Evolutionary conservation across 2,329 filamentous ascomycete species (phyloP).

Genomic region (Monilinia polystroma): DNA sequence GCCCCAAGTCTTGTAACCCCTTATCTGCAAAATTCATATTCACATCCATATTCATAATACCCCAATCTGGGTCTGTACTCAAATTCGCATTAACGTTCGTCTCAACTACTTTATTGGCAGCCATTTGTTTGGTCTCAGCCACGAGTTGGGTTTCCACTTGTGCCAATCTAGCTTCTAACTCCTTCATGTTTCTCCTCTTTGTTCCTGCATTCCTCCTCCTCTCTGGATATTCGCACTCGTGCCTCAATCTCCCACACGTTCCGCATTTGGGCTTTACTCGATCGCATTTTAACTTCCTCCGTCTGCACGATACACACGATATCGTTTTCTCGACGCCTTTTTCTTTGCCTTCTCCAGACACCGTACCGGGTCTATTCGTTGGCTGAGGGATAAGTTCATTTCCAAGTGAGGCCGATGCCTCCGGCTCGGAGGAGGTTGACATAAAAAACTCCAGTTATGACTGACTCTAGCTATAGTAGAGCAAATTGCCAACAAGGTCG

Average conservation of each 20-base stretch:
- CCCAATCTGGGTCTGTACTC: conserved; percentile 28
- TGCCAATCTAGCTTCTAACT: conserved; percentile 83
- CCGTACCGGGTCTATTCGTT: neutral
- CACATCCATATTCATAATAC: conserved; percentile 33
- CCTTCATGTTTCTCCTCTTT: conserved; percentile 86
- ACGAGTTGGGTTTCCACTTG: conserved; percentile 73
- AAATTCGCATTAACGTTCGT: conserved; percentile 1
- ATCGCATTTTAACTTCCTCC: conserved; percentile 85
- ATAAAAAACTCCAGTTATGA: neutral
- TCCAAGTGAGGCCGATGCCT: neutral
- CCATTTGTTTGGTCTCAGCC: conserved; percentile 38
- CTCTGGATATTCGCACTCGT: conserved; percentile 85
- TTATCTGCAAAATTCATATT: conserved; percentile 29
- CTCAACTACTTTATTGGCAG: conserved; percentile 14
- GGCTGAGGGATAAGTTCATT: neutral
- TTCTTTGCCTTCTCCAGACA: neutral
- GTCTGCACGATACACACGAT: conserved; percentile 80
- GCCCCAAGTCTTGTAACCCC: conserved; percentile 28
- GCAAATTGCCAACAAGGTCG: neutral
- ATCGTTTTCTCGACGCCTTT: conserved; percentile 53
- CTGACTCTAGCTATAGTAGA: neutral
- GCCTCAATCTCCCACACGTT: conserved; percentile 72
- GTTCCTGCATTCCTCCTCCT: conserved; percentile 83
- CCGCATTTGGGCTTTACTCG: conserved; percentile 74
- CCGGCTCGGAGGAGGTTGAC: conserved; percentile 15